Conservation (phyloP, 305 asterid species). For the Fraxinus ornus region DNA sequence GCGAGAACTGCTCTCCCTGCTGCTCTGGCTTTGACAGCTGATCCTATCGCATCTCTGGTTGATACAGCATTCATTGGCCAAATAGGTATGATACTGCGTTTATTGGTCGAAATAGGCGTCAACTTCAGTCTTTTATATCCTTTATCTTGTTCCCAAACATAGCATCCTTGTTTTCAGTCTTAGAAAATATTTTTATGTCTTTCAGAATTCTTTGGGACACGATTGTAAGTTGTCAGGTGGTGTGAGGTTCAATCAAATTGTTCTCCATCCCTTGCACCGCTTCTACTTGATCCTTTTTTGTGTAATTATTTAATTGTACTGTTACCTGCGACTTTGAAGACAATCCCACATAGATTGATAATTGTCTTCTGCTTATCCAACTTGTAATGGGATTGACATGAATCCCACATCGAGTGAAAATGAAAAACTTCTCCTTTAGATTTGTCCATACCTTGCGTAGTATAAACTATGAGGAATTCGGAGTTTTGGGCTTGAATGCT, state of each 20-base stretch:
- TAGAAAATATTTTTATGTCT: neutral
- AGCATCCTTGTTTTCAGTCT: neutral
- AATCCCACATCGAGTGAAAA: neutral
- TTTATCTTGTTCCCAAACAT: neutral
- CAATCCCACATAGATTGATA: neutral
- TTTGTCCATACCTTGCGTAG: neutral
- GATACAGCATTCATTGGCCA: conserved; percentile 83
- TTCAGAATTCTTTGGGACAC: neutral
- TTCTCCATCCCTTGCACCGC: neutral
- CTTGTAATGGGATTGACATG: neutral
- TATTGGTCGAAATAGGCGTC: neutral
- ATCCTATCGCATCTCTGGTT: conserved; percentile 79
- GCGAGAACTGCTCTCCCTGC: conserved; percentile 69
- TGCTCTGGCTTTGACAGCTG: conserved; percentile 81
- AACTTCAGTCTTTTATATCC: neutral
- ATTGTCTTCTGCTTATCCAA: neutral
- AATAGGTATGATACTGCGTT: conserved; percentile 41
- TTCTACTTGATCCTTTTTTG: neutral
- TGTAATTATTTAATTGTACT: neutral
- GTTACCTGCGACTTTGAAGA: neutral
- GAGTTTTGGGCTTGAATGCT: neutral
- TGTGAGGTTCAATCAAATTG: neutral
- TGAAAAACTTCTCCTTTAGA: neutral
- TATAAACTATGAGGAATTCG: neutral
- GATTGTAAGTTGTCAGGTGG: neutral